Evolutionary conservation across 2,329 filamentous ascomycete genomes (phyloP).

Genomic region (Leptographium wingfieldii): DNA sequence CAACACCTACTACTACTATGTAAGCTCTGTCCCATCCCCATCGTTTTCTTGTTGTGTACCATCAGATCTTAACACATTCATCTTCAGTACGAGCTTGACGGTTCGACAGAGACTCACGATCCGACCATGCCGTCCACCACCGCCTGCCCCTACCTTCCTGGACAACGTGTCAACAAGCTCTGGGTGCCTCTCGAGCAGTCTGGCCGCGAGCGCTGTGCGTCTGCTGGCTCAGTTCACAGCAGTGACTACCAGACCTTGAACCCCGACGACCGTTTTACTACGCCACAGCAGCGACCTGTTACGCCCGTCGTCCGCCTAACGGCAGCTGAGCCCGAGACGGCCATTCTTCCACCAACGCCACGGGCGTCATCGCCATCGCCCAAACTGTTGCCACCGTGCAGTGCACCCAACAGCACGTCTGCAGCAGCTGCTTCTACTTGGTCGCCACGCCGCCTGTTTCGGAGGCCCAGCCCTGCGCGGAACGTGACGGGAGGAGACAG

Average conservation of each 20-base stretch:
- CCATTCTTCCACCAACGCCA: not conserved
- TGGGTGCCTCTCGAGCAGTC: slow-evolving; percentile 62
- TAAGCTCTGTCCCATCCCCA: slow-evolving; percentile 31
- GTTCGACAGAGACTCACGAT: slow-evolving; percentile 65
- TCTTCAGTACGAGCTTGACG: slow-evolving; percentile 78
- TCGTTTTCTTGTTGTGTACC: not conserved
- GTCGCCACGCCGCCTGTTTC: slow-evolving; percentile 11
- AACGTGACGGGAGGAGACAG: not conserved
- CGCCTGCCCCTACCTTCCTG: slow-evolving; percentile 73
- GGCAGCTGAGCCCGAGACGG: slow-evolving; percentile 13
- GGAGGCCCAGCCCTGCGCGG: slow-evolving; percentile 4
- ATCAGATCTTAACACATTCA: slow-evolving; percentile 13
- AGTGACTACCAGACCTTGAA: slow-evolving; percentile 62
- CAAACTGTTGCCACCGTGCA: not conserved
- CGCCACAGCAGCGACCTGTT: slow-evolving; percentile 47
- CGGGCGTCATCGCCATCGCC: not conserved
- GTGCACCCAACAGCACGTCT: not conserved
- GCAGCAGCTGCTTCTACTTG: not conserved
- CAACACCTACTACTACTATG: slow-evolving; percentile 90
- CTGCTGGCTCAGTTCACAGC: slow-evolving; percentile 45
- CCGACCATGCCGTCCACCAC: slow-evolving; percentile 60
- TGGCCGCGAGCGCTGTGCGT: slow-evolving; percentile 49
- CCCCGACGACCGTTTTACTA: slow-evolving; percentile 61
- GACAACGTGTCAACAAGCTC: slow-evolving; percentile 75
- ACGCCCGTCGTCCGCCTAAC: slow-evolving; percentile 19